Conservation (phyloP, 2,329 filamentous ascomycete genomes). For the Neoscytalidium dimidiatum region DNA sequence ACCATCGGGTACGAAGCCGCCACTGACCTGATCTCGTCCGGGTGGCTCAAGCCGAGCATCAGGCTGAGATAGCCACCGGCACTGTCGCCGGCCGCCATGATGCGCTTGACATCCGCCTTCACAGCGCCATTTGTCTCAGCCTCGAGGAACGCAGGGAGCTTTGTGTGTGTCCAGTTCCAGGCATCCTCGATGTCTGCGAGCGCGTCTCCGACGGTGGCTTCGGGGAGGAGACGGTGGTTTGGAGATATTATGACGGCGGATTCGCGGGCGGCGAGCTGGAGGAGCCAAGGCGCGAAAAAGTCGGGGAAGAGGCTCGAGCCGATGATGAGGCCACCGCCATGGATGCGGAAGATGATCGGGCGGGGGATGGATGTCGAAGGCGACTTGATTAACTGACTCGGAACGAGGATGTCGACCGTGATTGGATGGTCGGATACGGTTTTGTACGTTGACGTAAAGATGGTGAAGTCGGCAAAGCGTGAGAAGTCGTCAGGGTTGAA, state of each 20-base stretch:
- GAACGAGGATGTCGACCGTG: neutral
- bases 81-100: neutral
- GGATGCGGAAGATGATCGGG: constrained; percentile 44
- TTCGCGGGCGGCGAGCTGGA: constrained; percentile 42
- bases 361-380: neutral
- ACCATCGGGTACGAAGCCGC: neutral
- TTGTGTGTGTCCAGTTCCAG: constrained; percentile 46
- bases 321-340: constrained; percentile 47
- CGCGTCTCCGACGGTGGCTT: constrained; percentile 49
- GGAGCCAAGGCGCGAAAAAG: constrained; percentile 34
- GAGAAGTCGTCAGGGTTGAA: neutral
- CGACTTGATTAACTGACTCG: neutral
- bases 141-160: neutral
- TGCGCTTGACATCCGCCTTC: neutral
- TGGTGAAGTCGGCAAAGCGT: neutral
- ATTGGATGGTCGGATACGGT: neutral
- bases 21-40: neutral
- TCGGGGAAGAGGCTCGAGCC: constrained; percentile 30
- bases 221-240: constrained; percentile 55
- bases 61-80: neutral
- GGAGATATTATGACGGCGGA: constrained; percentile 49
- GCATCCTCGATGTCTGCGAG: constrained; percentile 51
- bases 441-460: neutral
- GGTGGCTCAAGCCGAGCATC: neutral
- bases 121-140: neutral